These are phyloP conservation scores for Globisporangium rhizosaccharum DNA, from an alignment of 352 stramenopile species.

Conservation along the genomic window DNA sequence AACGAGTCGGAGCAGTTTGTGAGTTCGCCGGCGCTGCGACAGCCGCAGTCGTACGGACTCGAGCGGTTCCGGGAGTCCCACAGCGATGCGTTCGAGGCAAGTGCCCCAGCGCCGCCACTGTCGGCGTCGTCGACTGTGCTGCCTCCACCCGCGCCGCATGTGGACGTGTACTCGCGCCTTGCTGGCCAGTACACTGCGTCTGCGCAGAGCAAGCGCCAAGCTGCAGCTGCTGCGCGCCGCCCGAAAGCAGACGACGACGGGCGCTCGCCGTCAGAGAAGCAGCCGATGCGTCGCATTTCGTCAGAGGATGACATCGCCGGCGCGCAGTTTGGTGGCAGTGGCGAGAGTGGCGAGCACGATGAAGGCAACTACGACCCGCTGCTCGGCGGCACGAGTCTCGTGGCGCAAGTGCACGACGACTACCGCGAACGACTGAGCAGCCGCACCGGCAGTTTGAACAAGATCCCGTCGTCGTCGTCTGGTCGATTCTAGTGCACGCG, in stretches of 20 bases:
- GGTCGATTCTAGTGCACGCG: constrained; percentile 5
- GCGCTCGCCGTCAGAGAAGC: constrained; percentile 16
- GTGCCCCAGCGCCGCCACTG: neutral
- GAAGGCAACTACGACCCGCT: constrained; percentile 63
- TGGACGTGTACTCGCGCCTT: constrained; percentile 78
- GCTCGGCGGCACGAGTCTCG: constrained; percentile 48
- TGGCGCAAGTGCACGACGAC: constrained; percentile 71
- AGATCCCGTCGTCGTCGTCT: constrained; percentile 14
- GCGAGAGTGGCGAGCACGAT: constrained; percentile 23
- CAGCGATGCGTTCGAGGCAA: constrained; percentile 12
- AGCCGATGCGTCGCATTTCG: constrained; percentile 13
- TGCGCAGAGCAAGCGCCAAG: constrained; percentile 76
- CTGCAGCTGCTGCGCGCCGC: constrained; percentile 23
- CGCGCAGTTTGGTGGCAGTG: constrained; percentile 14
- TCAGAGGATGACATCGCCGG: constrained; percentile 13
- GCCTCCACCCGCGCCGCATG: constrained; percentile 48
- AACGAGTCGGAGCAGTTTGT: constrained; percentile 61
- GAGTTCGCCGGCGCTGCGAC: constrained; percentile 34
- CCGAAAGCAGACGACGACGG: constrained; percentile 30
- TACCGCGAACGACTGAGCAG: constrained; percentile 69
- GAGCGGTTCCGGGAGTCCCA: constrained; percentile 8
- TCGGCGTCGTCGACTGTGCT: constrained; percentile 12
- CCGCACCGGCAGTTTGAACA: constrained; percentile 22
- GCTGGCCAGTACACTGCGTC: constrained; percentile 79
- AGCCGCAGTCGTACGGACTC: constrained; percentile 36